A percentile compares a stretch with the other conserved stretches of the same genome.
Evolutionary conservation across 805 yeast species (phyloP).

Genomic region (Candida ficus): DNA sequence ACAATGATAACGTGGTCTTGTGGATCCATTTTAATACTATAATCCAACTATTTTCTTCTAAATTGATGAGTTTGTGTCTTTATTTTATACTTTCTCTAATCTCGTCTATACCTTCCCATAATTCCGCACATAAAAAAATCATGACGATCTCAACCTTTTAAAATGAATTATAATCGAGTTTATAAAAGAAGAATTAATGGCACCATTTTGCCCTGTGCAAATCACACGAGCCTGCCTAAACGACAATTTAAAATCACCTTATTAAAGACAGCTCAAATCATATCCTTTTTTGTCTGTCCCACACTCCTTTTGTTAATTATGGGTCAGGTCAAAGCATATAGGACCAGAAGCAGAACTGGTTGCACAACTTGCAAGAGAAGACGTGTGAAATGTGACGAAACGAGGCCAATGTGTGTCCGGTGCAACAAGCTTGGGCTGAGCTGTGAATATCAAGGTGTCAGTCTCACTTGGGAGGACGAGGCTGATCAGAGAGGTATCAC

Average conservation of each 20-base stretch:
- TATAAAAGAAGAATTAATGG: too few species aligned
- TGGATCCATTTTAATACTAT: constrained; percentile 18
- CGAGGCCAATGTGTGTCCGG: constrained; percentile 28
- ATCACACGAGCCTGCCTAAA: too few species aligned
- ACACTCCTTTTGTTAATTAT: constrained; percentile 10
- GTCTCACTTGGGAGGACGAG: constrained; percentile 33
- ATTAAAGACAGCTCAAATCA: background rate
- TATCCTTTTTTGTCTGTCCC: too few species aligned
- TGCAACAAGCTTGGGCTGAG: constrained; percentile 26
- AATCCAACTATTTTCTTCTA: background rate
- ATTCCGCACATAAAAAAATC: background rate
- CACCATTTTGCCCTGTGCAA: too few species aligned
- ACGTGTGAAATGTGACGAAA: constrained; percentile 42
- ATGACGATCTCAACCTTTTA: background rate
- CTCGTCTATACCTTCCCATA: constrained; percentile 1
- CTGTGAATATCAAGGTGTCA: constrained; percentile 18
- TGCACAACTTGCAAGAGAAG: constrained; percentile 46
- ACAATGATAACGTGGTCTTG: constrained; percentile 24
- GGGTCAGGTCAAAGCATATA: constrained; percentile 22
- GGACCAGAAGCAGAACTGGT: constrained; percentile 35
- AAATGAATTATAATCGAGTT: too few species aligned
- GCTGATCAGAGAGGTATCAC: constrained; percentile 30
- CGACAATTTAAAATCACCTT: too few species aligned
- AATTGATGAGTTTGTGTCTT: background rate
- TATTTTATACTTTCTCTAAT: background rate